A percentile compares a stretch with the other conserved stretches of the same genome.
Conservation (phyloP, 1,284 basidiomycete species). For the Fomes fomentarius region DNA sequence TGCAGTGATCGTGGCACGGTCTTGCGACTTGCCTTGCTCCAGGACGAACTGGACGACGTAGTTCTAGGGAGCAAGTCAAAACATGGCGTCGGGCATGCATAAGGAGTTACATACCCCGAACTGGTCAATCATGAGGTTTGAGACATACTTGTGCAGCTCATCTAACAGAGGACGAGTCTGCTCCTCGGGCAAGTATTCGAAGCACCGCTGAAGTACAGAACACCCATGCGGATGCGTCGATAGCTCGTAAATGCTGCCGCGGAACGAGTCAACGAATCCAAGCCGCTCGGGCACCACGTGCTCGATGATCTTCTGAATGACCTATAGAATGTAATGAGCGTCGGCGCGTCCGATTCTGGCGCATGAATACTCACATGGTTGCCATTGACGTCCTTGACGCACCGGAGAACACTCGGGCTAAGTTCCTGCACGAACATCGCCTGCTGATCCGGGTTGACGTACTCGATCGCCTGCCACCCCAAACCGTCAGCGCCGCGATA, state of each 20-base stretch:
- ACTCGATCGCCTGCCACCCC: slow-evolving; percentile 77
- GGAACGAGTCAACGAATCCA: slow-evolving; percentile 78
- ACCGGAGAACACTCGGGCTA: slow-evolving; percentile 81
- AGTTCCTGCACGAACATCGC: slow-evolving; percentile 80
- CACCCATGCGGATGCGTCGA: slow-evolving; percentile 95
- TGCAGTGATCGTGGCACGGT: slow-evolving; percentile 70
- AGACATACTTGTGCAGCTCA: slow-evolving; percentile 78
- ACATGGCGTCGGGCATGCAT: slow-evolving; percentile 5
- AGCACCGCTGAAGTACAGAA: slow-evolving; percentile 91
- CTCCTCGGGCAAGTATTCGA: slow-evolving; percentile 81
- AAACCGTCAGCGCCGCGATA: slow-evolving; percentile 12
- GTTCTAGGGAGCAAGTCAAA: slow-evolving; percentile 54
- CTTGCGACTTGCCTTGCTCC: slow-evolving; percentile 74
- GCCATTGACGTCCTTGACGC: slow-evolving; percentile 92
- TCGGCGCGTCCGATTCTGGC: background rate
- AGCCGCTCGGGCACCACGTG: slow-evolving; percentile 78
- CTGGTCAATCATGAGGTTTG: slow-evolving; percentile 83
- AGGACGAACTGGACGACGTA: slow-evolving; percentile 96
- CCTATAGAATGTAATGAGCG: slow-evolving; percentile 43
- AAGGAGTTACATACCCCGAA: slow-evolving; percentile 69
- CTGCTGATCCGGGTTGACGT: slow-evolving; percentile 80
- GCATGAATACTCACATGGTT: slow-evolving; percentile 84
- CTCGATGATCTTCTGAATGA: slow-evolving; percentile 85
- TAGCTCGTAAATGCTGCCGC: slow-evolving; percentile 82
- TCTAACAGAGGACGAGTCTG: slow-evolving; percentile 79